Evolutionary conservation across 1,284 basidiomycete genomes (phyloP), one percentile per base, ranked within the genome.

Genomic region (Cerioporus squamosus): DNA sequence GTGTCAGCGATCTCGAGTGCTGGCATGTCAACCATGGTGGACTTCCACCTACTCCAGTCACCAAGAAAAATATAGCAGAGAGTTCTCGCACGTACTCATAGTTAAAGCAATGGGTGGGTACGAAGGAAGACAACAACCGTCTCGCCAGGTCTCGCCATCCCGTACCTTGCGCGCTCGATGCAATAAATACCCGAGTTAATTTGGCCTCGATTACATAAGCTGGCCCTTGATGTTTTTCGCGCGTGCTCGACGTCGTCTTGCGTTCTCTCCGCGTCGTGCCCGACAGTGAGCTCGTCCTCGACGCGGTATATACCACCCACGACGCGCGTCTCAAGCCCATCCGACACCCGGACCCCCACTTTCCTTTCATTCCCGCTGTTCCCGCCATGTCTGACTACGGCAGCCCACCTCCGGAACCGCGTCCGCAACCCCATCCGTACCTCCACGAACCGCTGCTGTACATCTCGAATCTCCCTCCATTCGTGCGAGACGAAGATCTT

Each of bases 381-480:
- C n/a, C n/a, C 58, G 60, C 51, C 55, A 71, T 71, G 71, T 65
- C 69, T 57, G 70, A 72, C 24, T 69, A 68, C 65, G 62, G 58
- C 53, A 57, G 57, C 22, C 62, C 63, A 17, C 65, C 63, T 9
- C 55, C 65, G 42, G 68, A 69, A 48, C 61, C 67, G 44, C 59
- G 63, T 31, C 72, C 71, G 12, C 70, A 75, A 53, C 76, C 76
- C 51, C 91, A 93, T 68, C 91, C 91, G 42, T 92, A 90, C 75
- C 82, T 93, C 64, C 87, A 88, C 69, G 90, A 93, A 68, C 89
- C 91, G 29, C 69, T 90, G 62, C 79, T 93, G 47, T 88, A 92
- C 75, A 86, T 93, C 71, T 84, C 89, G 33, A 87, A 84, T 70
- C 74, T 93, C 44, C 87, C 90, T 14, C 73, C 85, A 42, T 84